Conservation (phyloP, 2,329 filamentous ascomycete species). For the Purpureocillium lavendulum region DNA sequence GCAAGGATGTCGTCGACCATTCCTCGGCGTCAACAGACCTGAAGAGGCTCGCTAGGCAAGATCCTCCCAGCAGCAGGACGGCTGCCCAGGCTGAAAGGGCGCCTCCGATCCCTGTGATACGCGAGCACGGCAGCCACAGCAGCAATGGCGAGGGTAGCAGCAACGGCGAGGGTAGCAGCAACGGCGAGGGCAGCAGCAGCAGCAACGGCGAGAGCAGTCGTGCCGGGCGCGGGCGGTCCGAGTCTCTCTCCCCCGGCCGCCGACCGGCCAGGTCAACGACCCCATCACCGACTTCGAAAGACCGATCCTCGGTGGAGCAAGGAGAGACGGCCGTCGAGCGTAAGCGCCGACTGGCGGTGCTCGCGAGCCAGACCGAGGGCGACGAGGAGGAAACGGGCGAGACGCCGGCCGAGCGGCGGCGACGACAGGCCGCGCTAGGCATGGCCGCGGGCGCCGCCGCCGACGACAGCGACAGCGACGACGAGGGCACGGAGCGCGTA, state of each 20-base stretch:
- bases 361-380: conserved; percentile 33
- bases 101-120: conserved; percentile 11
- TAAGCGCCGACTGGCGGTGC: conserved; percentile 51
- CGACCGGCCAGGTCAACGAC: conserved; percentile 1
- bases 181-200: conserved; percentile 4
- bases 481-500: conserved; percentile 47
- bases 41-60: conserved; percentile 41
- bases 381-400: conserved; percentile 40
- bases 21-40: conserved; percentile 38
- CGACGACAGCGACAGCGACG: conserved; percentile 42
- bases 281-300: not conserved
- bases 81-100: conserved; percentile 3
- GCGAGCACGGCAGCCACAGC: conserved; percentile 8
- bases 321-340: conserved; percentile 65
- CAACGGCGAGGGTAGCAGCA: conserved; percentile 10
- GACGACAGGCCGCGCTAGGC: conserved; percentile 67
- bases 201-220: conserved; percentile 7
- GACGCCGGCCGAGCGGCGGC: conserved; percentile 65
- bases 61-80: conserved; percentile 11
- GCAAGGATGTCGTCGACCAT: conserved; percentile 43
- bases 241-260: conserved; percentile 11
- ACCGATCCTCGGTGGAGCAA: conserved; percentile 7
- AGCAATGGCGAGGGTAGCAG: conserved; percentile 3
- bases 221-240: conserved; percentile 7
- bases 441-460: conserved; percentile 36